Evolutionary conservation across 768 basidiomycete species (phyloP).

Genomic region (Trichaptum fuscoviolaceum): DNA sequence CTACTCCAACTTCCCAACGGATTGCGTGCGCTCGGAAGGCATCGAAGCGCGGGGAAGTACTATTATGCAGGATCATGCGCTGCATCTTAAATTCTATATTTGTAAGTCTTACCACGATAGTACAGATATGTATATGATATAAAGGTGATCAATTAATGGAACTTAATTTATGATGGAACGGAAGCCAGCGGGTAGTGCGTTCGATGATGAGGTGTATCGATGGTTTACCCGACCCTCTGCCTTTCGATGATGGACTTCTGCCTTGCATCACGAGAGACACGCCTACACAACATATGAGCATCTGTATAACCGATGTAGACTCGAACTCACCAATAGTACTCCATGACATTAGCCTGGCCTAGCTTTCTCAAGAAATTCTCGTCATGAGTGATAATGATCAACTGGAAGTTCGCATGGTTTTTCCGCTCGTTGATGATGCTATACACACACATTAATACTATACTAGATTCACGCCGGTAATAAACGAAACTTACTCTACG

Average conservation of each 20-base stretch:
- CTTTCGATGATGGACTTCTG: constrained; percentile 79
- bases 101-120: not conserved
- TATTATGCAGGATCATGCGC: not conserved
- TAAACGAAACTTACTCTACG: constrained; percentile 63
- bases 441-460: constrained; percentile 7
- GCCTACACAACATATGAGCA: constrained; percentile 43
- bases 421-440: constrained; percentile 95
- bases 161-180: not conserved
- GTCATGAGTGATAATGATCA: constrained; percentile 96
- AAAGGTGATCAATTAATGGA: not conserved
- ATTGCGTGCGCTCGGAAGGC: not conserved
- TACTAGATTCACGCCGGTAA: not conserved
- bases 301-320: constrained; percentile 1
- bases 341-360: constrained; percentile 88
- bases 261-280: constrained; percentile 61
- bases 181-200: not conserved
- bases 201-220: not conserved
- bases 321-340: constrained; percentile 78
- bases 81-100: not conserved
- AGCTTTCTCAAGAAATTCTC: constrained; percentile 90
- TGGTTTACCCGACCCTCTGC: constrained; percentile 52
- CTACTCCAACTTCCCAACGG: not conserved
- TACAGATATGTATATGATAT: not conserved
- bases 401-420: constrained; percentile 87
- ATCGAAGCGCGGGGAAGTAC: not conserved